Base-by-base conservation (phyloP, 345 rosid species). In the Theobroma cacao region DNA sequence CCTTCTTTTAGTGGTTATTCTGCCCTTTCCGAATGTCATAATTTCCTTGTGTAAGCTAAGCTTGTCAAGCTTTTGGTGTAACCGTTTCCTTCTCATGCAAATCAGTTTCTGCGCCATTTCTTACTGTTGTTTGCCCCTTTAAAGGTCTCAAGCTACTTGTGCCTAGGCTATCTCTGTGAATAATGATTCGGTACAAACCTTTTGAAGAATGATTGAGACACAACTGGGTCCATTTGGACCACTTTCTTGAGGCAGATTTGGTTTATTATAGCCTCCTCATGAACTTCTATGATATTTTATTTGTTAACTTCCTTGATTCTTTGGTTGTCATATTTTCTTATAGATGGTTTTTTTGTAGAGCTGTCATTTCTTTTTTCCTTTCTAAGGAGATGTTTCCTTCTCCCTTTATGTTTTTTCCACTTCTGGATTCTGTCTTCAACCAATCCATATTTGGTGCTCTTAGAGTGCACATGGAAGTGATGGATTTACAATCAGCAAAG, bases 401-500 rank as follows among this genome's bases (percentile, higher is more conserved):
- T 61, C 60, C 6, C 34, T 75, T 30, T 18, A 47, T 11, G 7
- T 45, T 63, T 34, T 53, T 63, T 3, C 50, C 56, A 18, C 38
- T 48, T 70, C 30, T 67, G 18, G 34, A 18, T 24, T n/a, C 22
- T 24, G 41, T 65, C 4, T 45, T 34, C 15, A 64, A 69, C 75
- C 28, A 55, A 60, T 47, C 52, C 79, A 20, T 12, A 68, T 34
- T 17, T 48, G 56, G 20, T 52, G 58, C 34, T 80, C 67, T 79
- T 43, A 91, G 93, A 90, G 79, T 76, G 70, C 67, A 2, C 75
- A 75, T 80, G 93, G 84, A 40, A 81, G 72, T 50, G 94, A 91
- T 81, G 97, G 86, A 79, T 96, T 96, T 79, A 85, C 89, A 0
- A 68, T 90, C 43, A 88, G 91, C 84, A 96, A 88, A 88, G 80